Evolutionary conservation across 1,284 basidiomycete genomes (phyloP).

Genomic region (Takashimella koratensis): DNA sequence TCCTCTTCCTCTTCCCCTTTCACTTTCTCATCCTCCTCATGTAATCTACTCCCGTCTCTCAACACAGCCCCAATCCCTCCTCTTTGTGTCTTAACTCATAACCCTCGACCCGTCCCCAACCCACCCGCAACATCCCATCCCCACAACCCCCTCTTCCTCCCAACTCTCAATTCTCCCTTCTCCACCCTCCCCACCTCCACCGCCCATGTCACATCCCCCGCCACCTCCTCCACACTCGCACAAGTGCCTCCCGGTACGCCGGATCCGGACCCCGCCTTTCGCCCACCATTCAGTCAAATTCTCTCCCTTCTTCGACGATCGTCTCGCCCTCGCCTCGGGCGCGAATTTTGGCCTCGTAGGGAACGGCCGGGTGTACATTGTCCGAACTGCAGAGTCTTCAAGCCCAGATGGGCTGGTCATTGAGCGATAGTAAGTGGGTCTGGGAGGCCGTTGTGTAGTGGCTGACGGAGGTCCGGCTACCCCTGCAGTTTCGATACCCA

Average conservation of each 20-base stretch:
- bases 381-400: constrained; percentile 57
- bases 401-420: constrained; percentile 55
- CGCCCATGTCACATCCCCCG: background rate
- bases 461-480: background rate
- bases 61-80: no score
- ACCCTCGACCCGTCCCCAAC: no score
- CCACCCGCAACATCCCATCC: no score
- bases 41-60: no score
- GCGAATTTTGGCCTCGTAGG: constrained; percentile 95
- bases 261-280: constrained; percentile 65
- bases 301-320: constrained; percentile 83
- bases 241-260: constrained; percentile 10
- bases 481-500: constrained; percentile 81
- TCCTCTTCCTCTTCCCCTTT: no score
- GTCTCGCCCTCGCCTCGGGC: constrained; percentile 79
- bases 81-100: no score
- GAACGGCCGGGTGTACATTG: constrained; percentile 79
- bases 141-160: no score
- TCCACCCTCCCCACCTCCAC: background rate
- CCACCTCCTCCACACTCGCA: background rate
- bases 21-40: no score
- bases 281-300: constrained; percentile 84
- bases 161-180: background rate
- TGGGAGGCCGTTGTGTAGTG: background rate
- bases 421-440: constrained; percentile 62